Percentiles rank a stretch among this genome's conserved stretches.
Evolutionary conservation across 805 yeast species (phyloP).

Genomic region (Komagataella pseudopastoris): DNA sequence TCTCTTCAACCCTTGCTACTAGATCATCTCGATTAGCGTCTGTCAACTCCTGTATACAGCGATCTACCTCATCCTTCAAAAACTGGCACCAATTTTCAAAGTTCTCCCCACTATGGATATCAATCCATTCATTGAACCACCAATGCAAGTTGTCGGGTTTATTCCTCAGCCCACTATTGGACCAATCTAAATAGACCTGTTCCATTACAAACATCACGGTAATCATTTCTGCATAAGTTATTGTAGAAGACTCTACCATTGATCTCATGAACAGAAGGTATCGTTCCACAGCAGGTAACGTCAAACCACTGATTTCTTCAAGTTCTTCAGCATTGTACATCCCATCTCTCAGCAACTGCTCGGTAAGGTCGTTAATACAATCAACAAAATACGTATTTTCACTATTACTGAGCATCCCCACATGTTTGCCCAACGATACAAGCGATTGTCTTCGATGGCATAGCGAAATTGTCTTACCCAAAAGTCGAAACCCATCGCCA

Average conservation of each 20-base stretch:
- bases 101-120: conserved; percentile 33
- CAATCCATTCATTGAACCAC: conserved; percentile 38
- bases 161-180: conserved; percentile 18
- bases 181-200: conserved; percentile 39
- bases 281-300: conserved; percentile 20
- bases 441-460: conserved; percentile 25
- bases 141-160: conserved; percentile 21
- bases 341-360: conserved; percentile 5
- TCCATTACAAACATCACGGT: conserved; percentile 35
- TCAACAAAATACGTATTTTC: conserved; percentile 35
- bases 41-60: conserved; percentile 5
- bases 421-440: conserved; percentile 30
- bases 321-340: conserved; percentile 11
- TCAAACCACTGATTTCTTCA: conserved; percentile 1
- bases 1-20: conserved; percentile 16
- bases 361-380: conserved; percentile 14
- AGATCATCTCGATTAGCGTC: conserved; percentile 1
- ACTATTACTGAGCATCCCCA: conserved; percentile 33
- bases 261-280: conserved; percentile 22
- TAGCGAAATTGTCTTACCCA: conserved; percentile 28
- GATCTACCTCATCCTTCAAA: conserved; percentile 26
- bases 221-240: conserved; percentile 24
- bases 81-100: conserved; percentile 36
- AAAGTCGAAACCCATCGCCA: conserved; percentile 24
- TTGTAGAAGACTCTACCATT: conserved; percentile 14